phyloP scores from a whole-genome alignment of 2,329 filamentous ascomycete genomes.

The Bisporella sp. region DNA sequence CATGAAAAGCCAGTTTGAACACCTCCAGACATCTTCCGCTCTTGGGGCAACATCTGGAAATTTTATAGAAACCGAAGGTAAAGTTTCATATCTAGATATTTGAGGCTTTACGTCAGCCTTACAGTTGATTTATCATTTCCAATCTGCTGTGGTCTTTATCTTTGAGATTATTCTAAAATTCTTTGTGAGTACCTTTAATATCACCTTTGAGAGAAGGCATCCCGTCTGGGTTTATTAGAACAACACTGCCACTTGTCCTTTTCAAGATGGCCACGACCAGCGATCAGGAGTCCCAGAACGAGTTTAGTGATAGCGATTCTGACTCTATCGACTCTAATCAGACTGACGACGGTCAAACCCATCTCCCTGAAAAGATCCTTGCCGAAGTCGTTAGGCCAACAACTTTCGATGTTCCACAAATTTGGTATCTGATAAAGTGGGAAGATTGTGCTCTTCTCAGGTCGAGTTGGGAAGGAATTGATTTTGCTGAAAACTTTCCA shows the following conservation, averaged over 20 bases:
- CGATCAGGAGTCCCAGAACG: neutral
- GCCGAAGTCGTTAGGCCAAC: slow-evolving; percentile 19
- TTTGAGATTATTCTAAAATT: no score
- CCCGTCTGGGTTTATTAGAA: neutral
- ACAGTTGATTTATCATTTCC: no score
- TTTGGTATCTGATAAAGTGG: slow-evolving; percentile 29
- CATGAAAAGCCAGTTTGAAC: no score
- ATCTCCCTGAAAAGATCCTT: slow-evolving; percentile 24
- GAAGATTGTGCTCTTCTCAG: slow-evolving; percentile 25
- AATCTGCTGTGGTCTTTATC: no score
- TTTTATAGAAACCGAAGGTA: no score
- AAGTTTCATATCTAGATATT: no score
- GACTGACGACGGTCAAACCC: slow-evolving; percentile 25
- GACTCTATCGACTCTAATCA: slow-evolving; percentile 27
- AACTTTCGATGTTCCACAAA: slow-evolving; percentile 5
- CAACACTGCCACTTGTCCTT: slow-evolving; percentile 23
- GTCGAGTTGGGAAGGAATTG: slow-evolving; percentile 25
- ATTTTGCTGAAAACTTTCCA: slow-evolving; percentile 16
- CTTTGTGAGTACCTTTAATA: no score
- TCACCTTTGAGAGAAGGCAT: neutral
- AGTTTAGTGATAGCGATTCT: slow-evolving; percentile 14
- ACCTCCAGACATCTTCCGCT: no score
- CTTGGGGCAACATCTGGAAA: no score
- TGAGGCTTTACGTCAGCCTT: no score
- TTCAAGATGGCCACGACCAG: slow-evolving; percentile 16